Base-by-base conservation (phyloP, 441 rosid species). In the Monsonia emarginata region DNA sequence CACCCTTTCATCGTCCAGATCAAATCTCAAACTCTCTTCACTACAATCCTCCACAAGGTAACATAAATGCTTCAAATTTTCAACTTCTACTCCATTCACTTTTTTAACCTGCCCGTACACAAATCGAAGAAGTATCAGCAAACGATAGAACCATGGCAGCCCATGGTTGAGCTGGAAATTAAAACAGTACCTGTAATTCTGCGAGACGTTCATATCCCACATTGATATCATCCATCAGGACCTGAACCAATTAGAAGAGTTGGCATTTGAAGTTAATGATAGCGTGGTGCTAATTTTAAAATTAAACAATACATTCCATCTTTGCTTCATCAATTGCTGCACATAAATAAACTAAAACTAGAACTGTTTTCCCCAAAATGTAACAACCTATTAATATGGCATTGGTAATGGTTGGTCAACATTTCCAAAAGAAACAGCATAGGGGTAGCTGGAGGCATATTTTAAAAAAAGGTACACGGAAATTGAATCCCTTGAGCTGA, bases 141-240 rank as follows among this genome's bases (percentile, higher is more conserved):
- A 42, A 42, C 13, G 11, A 42, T 42, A 18, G 48, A 1, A 42
- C 4, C 48, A 42, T 42, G 48, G 13, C n/a, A n/a, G n/a, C 2
- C 14, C 18, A 38, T 9, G 44, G 44, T 38, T n/a, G n/a, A n/a
- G n/a, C n/a, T 22, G 31, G 34, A 70, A 71, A 63, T 65, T 16
- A 44, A 59, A 60, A 24, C 65, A 63, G 61, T 69, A 91, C 95
- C 90, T 89, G 96, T 61, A 88, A 69, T 73, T 88, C 96, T n/a
- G 93, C 86, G 68, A 89, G 91, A 68, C 95, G 95, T 83, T 89
- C 96, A 2, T 84, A 84, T 61, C 98, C 96, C 10, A 90, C 82
- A 79, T 89, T 91, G 72, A 84, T 85, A 71, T 86, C 96, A 83
- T 91, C 96, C 88, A 85, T 79, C 78, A 88, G 80, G 70, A 91